These are phyloP conservation scores for Carallia brachiata DNA, from an alignment of 345 rosid species.

Conservation along the genomic window DNA sequence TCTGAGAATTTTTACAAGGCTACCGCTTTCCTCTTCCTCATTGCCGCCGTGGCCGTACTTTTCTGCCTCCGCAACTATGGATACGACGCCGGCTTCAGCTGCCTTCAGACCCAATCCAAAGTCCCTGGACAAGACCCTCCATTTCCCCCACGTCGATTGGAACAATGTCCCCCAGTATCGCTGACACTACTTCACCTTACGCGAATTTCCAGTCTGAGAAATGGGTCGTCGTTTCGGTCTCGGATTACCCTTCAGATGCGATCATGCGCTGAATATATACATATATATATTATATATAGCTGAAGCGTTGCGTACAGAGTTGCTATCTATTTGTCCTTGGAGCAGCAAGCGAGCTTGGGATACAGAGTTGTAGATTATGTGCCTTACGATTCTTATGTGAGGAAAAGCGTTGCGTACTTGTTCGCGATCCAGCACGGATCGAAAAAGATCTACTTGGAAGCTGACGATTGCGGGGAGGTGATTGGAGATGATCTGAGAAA, in stretches of 20 bases:
- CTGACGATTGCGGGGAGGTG: slow-evolving; percentile 90
- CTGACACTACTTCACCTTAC: slow-evolving; percentile 64
- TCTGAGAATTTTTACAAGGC: slow-evolving; percentile 64
- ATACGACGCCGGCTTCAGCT: slow-evolving; percentile 60
- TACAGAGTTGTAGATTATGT: slow-evolving; percentile 69
- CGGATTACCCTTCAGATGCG: slow-evolving; percentile 69
- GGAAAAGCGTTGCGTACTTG: slow-evolving; percentile 87
- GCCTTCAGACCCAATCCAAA: slow-evolving; percentile 59
- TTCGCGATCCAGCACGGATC: slow-evolving; percentile 97
- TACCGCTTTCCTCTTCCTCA: slow-evolving; percentile 37
- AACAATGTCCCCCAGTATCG: slow-evolving; percentile 43
- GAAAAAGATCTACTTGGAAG: slow-evolving; percentile 84
- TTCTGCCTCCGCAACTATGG: slow-evolving; percentile 71
- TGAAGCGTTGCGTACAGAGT: no score
- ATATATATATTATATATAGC: no score
- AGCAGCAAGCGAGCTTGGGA: slow-evolving; percentile 77
- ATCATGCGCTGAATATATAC: no score
- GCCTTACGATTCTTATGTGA: slow-evolving; percentile 81
- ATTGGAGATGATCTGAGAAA: slow-evolving; percentile 78
- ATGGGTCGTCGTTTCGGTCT: slow-evolving; percentile 83
- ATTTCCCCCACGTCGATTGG: no score
- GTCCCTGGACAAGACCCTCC: slow-evolving; percentile 45
- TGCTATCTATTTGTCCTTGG: slow-evolving; percentile 74
- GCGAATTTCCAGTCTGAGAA: slow-evolving; percentile 71
- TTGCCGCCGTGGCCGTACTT: slow-evolving; percentile 54